These are phyloP conservation scores for Mycena vulgaris DNA, from an alignment of 768 basidiomycete genomes.

Conservation along the genomic window DNA sequence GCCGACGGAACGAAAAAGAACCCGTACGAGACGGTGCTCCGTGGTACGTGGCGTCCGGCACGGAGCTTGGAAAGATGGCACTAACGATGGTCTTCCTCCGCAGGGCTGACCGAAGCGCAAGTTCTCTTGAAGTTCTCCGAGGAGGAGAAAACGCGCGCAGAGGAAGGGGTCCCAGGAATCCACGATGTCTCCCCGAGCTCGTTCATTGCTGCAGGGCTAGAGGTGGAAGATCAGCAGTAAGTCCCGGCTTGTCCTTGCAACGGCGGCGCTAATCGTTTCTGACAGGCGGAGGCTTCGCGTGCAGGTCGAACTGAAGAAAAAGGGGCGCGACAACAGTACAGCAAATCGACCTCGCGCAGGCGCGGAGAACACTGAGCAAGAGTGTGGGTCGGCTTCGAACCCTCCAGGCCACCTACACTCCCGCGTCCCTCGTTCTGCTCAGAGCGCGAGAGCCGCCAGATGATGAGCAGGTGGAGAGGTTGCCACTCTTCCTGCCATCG, in stretches of 20 bases:
- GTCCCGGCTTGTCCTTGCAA: neutral
- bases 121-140: conserved; percentile 10
- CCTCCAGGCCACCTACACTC: conserved; percentile 20
- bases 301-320: neutral
- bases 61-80: too few relatives aligned
- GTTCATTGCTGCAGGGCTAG: conserved; percentile 2
- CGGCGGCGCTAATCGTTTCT: neutral
- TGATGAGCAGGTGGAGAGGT: neutral
- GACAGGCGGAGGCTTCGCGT: conserved; percentile 1
- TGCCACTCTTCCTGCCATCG: conserved; percentile 13
- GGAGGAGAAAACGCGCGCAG: conserved; percentile 2
- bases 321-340: neutral
- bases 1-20: too few relatives aligned
- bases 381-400: conserved; percentile 3
- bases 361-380: neutral
- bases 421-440: neutral
- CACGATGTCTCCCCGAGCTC: conserved; percentile 14
- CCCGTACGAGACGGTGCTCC: neutral
- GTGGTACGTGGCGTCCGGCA: neutral
- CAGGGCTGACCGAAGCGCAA: neutral
- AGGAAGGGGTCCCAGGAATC: neutral
- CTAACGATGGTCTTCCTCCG: neutral
- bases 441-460: neutral
- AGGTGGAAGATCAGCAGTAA: conserved; percentile 29
- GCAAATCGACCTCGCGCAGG: neutral